These are phyloP conservation scores for Yarrowia galli DNA, from an alignment of 1,139 yeast genomes.

Conservation along the genomic window DNA sequence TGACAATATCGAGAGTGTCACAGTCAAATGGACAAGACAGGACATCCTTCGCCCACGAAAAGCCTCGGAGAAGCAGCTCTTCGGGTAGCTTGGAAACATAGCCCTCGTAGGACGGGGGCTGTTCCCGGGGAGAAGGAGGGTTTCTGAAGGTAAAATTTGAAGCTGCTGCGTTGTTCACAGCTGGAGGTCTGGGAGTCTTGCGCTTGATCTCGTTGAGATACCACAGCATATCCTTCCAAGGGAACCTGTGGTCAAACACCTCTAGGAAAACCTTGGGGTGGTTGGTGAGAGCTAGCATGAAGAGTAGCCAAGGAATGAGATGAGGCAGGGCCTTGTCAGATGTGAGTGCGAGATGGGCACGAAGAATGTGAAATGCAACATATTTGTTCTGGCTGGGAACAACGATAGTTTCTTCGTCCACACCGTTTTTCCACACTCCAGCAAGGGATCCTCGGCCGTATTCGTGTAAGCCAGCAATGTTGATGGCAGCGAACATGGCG, in stretches of 20 bases:
- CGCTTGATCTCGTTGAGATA: constrained; percentile 20
- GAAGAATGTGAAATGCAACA: constrained; percentile 36
- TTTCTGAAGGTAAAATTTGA: not conserved
- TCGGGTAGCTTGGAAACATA: constrained; percentile 33
- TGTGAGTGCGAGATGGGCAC: constrained; percentile 31
- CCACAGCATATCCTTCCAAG: constrained; percentile 36
- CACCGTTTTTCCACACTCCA: constrained; percentile 9
- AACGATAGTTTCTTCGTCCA: not conserved
- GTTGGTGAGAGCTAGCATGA: constrained; percentile 27
- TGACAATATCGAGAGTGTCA: constrained; percentile 32
- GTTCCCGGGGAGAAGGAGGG: constrained; percentile 10
- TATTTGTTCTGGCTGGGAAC: constrained; percentile 29
- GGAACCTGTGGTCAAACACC: constrained; percentile 32
- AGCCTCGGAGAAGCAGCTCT: constrained; percentile 24
- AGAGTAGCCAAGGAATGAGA: constrained; percentile 19
- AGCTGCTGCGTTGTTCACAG: not conserved
- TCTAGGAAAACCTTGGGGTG: constrained; percentile 12
- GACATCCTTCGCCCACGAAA: constrained; percentile 21
- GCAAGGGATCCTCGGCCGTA: constrained; percentile 30
- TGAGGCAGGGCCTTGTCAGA: constrained; percentile 33
- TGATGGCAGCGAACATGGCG: constrained; percentile 32
- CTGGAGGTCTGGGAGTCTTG: not conserved
- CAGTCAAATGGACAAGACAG: constrained; percentile 13
- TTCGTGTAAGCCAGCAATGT: constrained; percentile 26
- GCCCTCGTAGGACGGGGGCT: not conserved